Evolutionary conservation across 306 rosid genomes (phyloP).

Genomic region (Quercus mongolica): DNA sequence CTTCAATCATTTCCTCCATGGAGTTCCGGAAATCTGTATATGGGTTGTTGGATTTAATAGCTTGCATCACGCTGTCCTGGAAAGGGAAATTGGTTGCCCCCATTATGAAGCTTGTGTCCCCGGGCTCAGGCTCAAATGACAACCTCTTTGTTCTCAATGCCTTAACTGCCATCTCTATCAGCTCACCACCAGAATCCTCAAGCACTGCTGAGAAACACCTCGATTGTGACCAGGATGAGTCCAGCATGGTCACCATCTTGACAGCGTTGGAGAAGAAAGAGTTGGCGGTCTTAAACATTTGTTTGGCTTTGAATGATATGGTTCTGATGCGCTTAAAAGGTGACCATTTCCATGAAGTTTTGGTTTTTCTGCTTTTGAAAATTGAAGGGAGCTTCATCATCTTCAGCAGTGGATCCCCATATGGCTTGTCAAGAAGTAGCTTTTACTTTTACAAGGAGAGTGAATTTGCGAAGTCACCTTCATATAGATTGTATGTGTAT

Average conservation of each 20-base stretch:
- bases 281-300: neutral
- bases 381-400: neutral
- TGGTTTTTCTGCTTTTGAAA: neutral
- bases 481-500: neutral
- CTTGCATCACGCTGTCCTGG: neutral
- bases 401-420: neutral
- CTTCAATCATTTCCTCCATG: constrained; percentile 1
- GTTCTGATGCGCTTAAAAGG: neutral
- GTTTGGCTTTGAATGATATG: neutral
- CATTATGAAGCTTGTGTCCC: neutral
- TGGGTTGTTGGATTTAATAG: neutral
- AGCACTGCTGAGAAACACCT: neutral
- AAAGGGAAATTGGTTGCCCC: neutral
- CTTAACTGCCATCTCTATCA: neutral
- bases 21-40: constrained; percentile 1
- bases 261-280: neutral
- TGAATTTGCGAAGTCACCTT: neutral
- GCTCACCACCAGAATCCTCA: neutral
- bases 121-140: neutral
- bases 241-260: neutral
- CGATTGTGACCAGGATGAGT: neutral
- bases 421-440: neutral
- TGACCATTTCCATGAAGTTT: neutral
- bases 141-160: constrained; percentile 5
- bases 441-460: neutral